A percentile compares a stretch with the other conserved stretches of the same genome.
Evolutionary conservation across 108 stramenopile species (phyloP).

Genomic region (Seminavis robusta): DNA sequence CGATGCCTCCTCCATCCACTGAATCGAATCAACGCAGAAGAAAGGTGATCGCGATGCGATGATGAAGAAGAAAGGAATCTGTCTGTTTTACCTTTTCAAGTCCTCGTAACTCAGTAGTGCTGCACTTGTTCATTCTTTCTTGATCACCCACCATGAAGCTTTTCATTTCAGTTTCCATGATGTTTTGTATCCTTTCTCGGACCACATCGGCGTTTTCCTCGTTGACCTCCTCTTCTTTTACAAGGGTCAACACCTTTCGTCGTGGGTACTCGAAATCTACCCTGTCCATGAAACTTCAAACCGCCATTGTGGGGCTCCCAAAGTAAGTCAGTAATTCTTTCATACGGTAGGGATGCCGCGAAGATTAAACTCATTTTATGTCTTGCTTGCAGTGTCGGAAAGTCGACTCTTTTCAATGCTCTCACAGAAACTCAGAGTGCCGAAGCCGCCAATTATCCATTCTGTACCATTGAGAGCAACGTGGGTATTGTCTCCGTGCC

Average conservation of each 20-base stretch:
- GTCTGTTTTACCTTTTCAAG: too few relatives aligned
- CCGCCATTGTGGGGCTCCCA: conserved; percentile 95
- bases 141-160: too few relatives aligned
- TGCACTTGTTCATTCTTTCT: too few relatives aligned
- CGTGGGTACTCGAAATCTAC: conserved; percentile 34
- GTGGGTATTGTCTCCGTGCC: conserved; percentile 95
- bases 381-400: neutral
- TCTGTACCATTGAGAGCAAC: conserved; percentile 90
- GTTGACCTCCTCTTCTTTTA: neutral
- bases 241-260: neutral
- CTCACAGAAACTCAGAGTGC: conserved; percentile 93
- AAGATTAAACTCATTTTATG: neutral
- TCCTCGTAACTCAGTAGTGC: too few relatives aligned
- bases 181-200: neutral
- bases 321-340: conserved; percentile 54
- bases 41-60: too few relatives aligned
- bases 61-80: too few relatives aligned
- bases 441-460: conserved; percentile 61
- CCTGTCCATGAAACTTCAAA: conserved; percentile 84
- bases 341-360: neutral
- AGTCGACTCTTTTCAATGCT: conserved; percentile 96
- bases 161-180: neutral
- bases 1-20: too few relatives aligned
- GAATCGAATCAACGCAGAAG: too few relatives aligned
- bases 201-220: neutral